Percentiles rank a stretch among this genome's conserved stretches.
Evolutionary conservation across 2,329 filamentous ascomycete species (phyloP).

Genomic region (Colletotrichum endophyticum): DNA sequence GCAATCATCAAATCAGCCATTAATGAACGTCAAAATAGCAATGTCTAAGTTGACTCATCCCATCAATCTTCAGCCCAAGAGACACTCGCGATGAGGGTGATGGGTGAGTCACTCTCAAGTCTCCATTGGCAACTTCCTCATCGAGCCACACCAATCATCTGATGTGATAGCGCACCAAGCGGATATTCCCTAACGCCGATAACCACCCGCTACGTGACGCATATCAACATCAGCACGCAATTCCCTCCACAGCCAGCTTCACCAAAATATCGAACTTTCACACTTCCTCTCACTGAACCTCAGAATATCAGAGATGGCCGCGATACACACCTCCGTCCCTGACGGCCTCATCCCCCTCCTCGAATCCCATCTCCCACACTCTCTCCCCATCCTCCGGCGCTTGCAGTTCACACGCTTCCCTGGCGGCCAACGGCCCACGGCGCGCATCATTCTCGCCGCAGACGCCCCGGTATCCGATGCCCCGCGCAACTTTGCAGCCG

Average conservation of each 20-base stretch:
- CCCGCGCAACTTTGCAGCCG: slow-evolving; percentile 52
- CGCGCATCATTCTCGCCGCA: slow-evolving; percentile 45
- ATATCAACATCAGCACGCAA: neutral
- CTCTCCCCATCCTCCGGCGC: slow-evolving; percentile 66
- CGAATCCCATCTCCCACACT: slow-evolving; percentile 56
- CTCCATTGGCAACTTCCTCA: neutral
- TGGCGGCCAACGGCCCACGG: slow-evolving; percentile 44
- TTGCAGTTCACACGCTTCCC: slow-evolving; percentile 60
- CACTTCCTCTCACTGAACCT: neutral
- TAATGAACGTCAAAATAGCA: neutral
- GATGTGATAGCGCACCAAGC: neutral
- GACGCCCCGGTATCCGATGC: neutral
- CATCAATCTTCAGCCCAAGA: neutral
- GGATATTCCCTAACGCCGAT: slow-evolving; percentile 2
- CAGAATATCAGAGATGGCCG: neutral
- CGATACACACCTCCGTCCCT: slow-evolving; percentile 33
- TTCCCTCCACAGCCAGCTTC: neutral
- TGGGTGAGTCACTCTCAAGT: neutral
- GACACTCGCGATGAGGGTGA: neutral
- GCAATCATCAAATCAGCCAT: neutral
- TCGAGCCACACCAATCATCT: neutral
- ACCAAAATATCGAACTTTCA: neutral
- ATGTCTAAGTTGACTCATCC: neutral
- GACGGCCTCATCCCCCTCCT: slow-evolving; percentile 52
- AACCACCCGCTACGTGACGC: neutral